Conservation (phyloP, 1,284 basidiomycete genomes). For the Ustanciosporium gigantosporum region DNA sequence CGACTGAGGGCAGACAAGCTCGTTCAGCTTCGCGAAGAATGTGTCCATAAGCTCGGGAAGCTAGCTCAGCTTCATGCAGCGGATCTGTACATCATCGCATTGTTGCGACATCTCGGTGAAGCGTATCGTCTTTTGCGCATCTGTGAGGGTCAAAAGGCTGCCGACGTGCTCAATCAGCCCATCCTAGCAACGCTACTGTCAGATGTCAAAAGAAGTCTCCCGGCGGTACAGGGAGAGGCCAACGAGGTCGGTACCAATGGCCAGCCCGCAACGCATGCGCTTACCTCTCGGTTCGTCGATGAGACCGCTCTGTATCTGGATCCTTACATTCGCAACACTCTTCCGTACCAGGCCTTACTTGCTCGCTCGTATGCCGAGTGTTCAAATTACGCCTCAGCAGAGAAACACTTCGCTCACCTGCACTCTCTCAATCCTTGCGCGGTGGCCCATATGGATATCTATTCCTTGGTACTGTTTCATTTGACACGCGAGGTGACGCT, state of each 20-base stretch:
- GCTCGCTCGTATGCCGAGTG: conserved; percentile 51
- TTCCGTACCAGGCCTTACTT: conserved; percentile 41
- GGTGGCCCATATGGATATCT: conserved; percentile 55
- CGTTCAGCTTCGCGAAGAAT: conserved; percentile 7
- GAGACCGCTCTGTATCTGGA: conserved; percentile 9
- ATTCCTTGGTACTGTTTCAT: conserved; percentile 57
- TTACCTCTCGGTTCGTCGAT: background rate
- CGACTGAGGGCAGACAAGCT: conserved; percentile 14
- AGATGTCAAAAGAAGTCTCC: background rate
- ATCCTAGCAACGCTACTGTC: background rate
- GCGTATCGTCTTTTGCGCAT: conserved; percentile 46
- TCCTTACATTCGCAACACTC: conserved; percentile 21
- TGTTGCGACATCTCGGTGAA: conserved; percentile 43
- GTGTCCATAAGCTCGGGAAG: conserved; percentile 10
- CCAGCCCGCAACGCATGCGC: too few species aligned
- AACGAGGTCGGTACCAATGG: too few species aligned
- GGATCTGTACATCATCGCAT: conserved; percentile 25
- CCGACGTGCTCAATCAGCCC: conserved; percentile 14
- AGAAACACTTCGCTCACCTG: conserved; percentile 40
- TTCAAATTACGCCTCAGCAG: conserved; percentile 49
- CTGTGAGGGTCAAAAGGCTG: conserved; percentile 37
- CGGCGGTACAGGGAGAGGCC: background rate
- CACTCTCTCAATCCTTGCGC: conserved; percentile 41
- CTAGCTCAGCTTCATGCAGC: conserved; percentile 26
- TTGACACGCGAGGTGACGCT: conserved; percentile 57